Base-by-base conservation (phyloP, 2,329 filamentous ascomycete species). In the Colletotrichum acutatum region DNA sequence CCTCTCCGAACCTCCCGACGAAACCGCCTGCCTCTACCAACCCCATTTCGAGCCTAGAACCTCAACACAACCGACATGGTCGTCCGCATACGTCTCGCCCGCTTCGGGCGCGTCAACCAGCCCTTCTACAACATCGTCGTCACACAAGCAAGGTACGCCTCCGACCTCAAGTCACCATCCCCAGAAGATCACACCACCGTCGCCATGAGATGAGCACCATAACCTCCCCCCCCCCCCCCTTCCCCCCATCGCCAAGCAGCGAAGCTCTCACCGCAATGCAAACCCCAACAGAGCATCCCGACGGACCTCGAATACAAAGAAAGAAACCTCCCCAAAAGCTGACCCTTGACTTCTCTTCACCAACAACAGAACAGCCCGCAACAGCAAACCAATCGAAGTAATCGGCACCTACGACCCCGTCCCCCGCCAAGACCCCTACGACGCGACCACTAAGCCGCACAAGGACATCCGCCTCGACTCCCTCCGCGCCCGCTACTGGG, bases 41-140 rank as follows among this genome's bases (percentile, higher is more conserved):
- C 9, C 16, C 9, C 24, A 3, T 2, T 52, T 7, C 12, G 56
- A 58, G 32, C 19, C 12, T 19, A 11, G 24, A 19, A 24, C 28
- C 42, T n/a, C 16, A 5, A 42, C 6, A 24, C 9, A 74, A 46
- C 6, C 9, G 2, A 78, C 65, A 98, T 99, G 97, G 96, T 98
- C 75, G 89, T 99, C 79, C 94, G 94, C 83, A 97, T 99, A 83
- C 93, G 97, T 72, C 91, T 99, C 78, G 94, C 97, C 78, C 95
- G 97, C 83, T 98, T 98, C 83, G 95, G 95, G 81, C 94, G 93
- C 83, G 91, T 90, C 76, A 95, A 97, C 82, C 83, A 90, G n/a
- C 96, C 97, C 2, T 93, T 98, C 78, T 99, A 98, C 89, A 99
- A 99, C 86, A 98, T 99, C 76, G 95, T 98, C 76, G 94, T 99